Base-by-base conservation (phyloP, 2,329 filamentous ascomycete genomes). In the Ceratocystiopsis sp. region DNA sequence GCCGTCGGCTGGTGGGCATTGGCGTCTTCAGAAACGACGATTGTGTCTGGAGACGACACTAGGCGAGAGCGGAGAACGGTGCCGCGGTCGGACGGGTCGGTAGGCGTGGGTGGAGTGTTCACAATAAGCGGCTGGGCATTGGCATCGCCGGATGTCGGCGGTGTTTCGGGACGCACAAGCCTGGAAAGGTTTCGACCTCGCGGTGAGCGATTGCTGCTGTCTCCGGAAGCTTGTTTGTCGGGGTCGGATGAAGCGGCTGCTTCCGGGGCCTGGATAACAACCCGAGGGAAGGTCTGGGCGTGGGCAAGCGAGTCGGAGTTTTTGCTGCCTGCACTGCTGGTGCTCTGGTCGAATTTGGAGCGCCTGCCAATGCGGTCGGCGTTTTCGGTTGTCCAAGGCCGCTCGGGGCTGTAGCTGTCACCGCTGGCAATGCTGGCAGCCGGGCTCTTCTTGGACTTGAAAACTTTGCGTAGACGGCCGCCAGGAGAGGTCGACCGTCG, bases 381-480 rank as follows among this genome's bases (percentile, higher is more conserved):
- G 13, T 36, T 35, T 15, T 16, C 15, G 33, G 21, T 42, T 35
- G 41, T 14, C 19, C 35, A 37, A 29, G 13, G 17, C 2, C 42
- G 42, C 44, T 61, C 60, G 32, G 58, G 60, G 33, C 54, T 60
- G 32, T 64, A 64, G 50, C 65, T 70, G 45, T 62, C 61, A 48
- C 61, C 65, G 21, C 63, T 46, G n/a, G 42, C 35, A n/a, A 41
- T 39, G 37, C 45, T 49, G 8, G 45, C 56, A 45, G 61, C 67
- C 25, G 59, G 54, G 48, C 53, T 61, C 54, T 68, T 75, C 53
- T 71, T 76, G 38, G 68, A 64, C 46, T 64, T 72, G 53, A 91
- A 84, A 13, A 79, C 80, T 54, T 79, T 77, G 57, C 73, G 80
- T 48, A 89, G 65, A 54, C 78, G 83, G 54, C 76, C 73, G 42